A percentile compares a stretch with the other conserved stretches of the same genome.
These are phyloP conservation scores for Prunus kanzakura DNA, from an alignment of 306 rosid genomes.

Conservation along the genomic window DNA sequence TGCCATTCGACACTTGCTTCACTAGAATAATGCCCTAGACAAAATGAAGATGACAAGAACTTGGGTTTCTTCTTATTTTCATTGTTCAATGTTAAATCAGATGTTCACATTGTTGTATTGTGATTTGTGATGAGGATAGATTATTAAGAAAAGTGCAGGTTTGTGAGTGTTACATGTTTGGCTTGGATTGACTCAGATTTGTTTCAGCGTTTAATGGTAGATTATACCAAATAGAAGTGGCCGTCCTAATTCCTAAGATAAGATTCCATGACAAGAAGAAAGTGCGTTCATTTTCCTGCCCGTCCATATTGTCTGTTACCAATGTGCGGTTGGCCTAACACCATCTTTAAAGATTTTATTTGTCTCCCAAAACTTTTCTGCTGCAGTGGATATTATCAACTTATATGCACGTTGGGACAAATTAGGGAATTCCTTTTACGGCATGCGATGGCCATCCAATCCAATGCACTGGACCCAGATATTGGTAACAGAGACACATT, in stretches of 20 bases:
- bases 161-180: neutral
- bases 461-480: too few relatives aligned
- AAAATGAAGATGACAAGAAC: neutral
- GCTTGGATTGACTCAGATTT: neutral
- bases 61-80: neutral
- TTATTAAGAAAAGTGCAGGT: neutral
- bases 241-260: neutral
- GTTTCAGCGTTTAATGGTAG: neutral
- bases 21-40: constrained; percentile 8
- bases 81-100: neutral
- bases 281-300: neutral
- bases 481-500: too few relatives aligned
- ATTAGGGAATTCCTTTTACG: neutral
- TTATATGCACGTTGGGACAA: neutral
- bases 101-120: constrained; percentile 2
- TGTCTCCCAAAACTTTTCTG: neutral
- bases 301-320: neutral
- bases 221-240: neutral
- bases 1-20: constrained; percentile 82
- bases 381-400: neutral
- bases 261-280: neutral
- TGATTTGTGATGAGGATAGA: neutral
- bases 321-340: neutral
- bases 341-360: neutral
- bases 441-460: too few relatives aligned